Percentiles rank a stretch among this genome's conserved stretches.
Evolutionary conservation across 2,329 filamentous ascomycete species (phyloP).

Genomic region (Stachybotrys echinatus): DNA sequence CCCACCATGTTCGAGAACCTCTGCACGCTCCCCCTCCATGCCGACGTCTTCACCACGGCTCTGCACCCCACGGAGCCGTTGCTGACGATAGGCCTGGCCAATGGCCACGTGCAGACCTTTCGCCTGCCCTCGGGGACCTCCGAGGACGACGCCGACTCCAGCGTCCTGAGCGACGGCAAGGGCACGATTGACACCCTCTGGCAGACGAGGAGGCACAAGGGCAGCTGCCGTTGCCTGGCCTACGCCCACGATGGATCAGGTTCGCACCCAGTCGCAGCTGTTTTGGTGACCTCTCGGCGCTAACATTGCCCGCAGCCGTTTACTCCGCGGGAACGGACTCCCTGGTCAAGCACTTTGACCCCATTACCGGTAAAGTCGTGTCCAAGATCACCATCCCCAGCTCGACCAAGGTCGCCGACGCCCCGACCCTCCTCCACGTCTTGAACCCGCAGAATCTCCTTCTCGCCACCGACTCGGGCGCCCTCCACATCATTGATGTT

Average conservation of each 20-base stretch:
- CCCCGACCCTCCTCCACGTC: constrained; percentile 75
- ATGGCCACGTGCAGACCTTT: constrained; percentile 81
- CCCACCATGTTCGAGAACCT: constrained; percentile 78
- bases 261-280: no score
- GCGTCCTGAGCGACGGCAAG: constrained; percentile 54
- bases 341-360: constrained; percentile 53
- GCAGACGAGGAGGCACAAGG: constrained; percentile 87
- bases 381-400: constrained; percentile 77
- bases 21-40: constrained; percentile 78
- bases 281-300: not conserved
- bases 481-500: constrained; percentile 82
- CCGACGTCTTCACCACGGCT: constrained; percentile 84
- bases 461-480: constrained; percentile 84
- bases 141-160: constrained; percentile 40
- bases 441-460: constrained; percentile 86
- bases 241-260: constrained; percentile 75
- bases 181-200: constrained; percentile 78
- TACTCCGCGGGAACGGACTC: constrained; percentile 61
- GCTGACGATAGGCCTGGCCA: constrained; percentile 78
- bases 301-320: constrained; percentile 33
- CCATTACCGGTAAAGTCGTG: constrained; percentile 60
- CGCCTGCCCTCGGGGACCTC: constrained; percentile 56
- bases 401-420: constrained; percentile 51
- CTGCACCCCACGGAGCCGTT: constrained; percentile 81
- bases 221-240: constrained; percentile 77